phyloP scores from a whole-genome alignment of 345 rosid species.

The Euphorbia peplus region DNA sequence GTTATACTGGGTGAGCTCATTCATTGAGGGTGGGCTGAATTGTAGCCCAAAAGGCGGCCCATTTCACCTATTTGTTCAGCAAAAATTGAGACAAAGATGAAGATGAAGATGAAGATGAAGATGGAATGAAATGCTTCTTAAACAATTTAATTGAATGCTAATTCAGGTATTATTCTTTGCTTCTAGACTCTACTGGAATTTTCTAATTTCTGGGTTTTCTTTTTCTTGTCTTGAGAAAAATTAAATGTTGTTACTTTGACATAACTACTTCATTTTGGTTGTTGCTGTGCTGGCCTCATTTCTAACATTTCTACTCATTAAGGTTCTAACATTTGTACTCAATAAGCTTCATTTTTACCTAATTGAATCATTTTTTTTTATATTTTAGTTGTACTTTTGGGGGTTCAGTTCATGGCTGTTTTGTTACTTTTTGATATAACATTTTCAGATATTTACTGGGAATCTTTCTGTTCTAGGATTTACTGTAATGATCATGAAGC shows the following conservation, averaged over 20 bases:
- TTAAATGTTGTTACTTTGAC: not conserved
- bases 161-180: slow-evolving; percentile 14
- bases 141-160: not conserved
- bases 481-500: not conserved
- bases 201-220: not conserved
- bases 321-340: not conserved
- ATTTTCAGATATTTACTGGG: not conserved
- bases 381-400: not conserved
- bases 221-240: not conserved
- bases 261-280: not conserved
- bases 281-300: not conserved
- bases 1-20: too few relatives aligned
- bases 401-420: not conserved
- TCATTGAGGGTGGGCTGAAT: too few relatives aligned
- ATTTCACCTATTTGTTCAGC: too few relatives aligned
- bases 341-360: not conserved
- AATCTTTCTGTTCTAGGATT: not conserved
- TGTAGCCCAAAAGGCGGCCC: too few relatives aligned
- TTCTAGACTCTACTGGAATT: not conserved
- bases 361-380: not conserved
- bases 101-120: not conserved
- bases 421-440: not conserved
- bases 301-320: not conserved
- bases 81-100: too few relatives aligned
- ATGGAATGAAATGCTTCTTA: not conserved